Evolutionary conservation across 805 yeast genomes (phyloP).

Genomic region (Lachancea dasiensis): DNA sequence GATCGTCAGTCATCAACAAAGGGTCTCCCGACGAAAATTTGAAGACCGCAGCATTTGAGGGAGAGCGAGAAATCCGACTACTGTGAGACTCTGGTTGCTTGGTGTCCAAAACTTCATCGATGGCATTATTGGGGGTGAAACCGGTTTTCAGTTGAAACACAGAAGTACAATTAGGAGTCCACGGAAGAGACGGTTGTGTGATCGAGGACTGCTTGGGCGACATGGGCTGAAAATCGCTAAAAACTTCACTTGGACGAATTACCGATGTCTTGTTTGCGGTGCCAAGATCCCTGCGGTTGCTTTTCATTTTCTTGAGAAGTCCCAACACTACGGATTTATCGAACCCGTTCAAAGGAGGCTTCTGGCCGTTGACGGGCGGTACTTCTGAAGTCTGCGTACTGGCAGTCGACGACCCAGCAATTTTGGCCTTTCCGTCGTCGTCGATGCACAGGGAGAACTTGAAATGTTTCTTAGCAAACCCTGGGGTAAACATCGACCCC

Average conservation of each 20-base stretch:
- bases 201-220: conserved; percentile 15
- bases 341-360: conserved; percentile 9
- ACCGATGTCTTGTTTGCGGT: conserved; percentile 2
- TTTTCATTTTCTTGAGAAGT: conserved; percentile 28
- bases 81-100: conserved; percentile 7
- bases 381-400: neutral
- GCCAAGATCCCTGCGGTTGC: conserved; percentile 4
- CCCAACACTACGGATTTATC: conserved; percentile 26
- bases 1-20: conserved; percentile 27
- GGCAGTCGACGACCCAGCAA: conserved; percentile 13
- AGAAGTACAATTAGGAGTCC: conserved; percentile 22
- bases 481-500: conserved; percentile 3
- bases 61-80: neutral
- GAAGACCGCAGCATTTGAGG: conserved; percentile 24
- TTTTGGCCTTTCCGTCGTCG: conserved; percentile 31
- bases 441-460: conserved; percentile 28
- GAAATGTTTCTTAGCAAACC: conserved; percentile 8
- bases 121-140: conserved; percentile 22
- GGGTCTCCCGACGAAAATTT: conserved; percentile 32
- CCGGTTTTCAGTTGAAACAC: conserved; percentile 22
- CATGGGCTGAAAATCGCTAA: conserved; percentile 8
- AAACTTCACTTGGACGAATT: conserved; percentile 9
- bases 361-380: neutral
- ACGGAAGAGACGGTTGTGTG: conserved; percentile 15
- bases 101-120: conserved; percentile 21